Evolutionary conservation across 2,329 filamentous ascomycete species (phyloP), one percentile per base, ranked within the genome.

Genomic region (Fusarium palustre): DNA sequence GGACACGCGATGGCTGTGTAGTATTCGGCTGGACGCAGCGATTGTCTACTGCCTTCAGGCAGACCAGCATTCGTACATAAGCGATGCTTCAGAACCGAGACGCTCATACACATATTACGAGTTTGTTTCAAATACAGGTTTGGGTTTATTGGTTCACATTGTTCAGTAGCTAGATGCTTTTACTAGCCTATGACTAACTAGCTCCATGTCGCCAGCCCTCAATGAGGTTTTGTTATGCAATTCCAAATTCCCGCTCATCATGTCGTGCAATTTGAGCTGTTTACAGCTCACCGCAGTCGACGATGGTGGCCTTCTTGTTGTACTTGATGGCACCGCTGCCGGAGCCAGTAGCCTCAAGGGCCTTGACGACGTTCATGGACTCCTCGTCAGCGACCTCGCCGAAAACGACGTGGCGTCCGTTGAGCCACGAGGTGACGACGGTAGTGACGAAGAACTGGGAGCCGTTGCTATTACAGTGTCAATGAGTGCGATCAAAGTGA

Each of bases 371-470:
- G 31, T 81, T 76, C 79, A 88, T 73, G 59, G 82, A 84, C 45
- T 80, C 71, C 2, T 79, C 64, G 68, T 86, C 84, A 61, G 83
- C 83, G 47, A 94, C 91, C 84, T 92, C 85, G 79, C 92, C 93
- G 83, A 94, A 94, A 79, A 94, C 92, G 81, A 94, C 91, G 86
- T 96, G 92, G 81, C 91, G 91, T 78, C 88, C 88, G 80, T 96
- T 87, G 74, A 96, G 86, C 87, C 97, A 97, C 58, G 90, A 90
- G 65, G 96, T 98, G 64, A 90, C 87, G 52, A 97, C 93, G 59
- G 95, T 98, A 76, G 95, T 98, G 79, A 98, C 85, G 87, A 98
- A 98, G 88, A 98, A 98, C 83, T 98, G 95, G 53, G 93, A 97
- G 76, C 96, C 96, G 84, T 99, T 99, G 81, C 96, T 97, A 68